Conservation (phyloP, 768 basidiomycete genomes). For the Suillus fuscotomentosus region DNA sequence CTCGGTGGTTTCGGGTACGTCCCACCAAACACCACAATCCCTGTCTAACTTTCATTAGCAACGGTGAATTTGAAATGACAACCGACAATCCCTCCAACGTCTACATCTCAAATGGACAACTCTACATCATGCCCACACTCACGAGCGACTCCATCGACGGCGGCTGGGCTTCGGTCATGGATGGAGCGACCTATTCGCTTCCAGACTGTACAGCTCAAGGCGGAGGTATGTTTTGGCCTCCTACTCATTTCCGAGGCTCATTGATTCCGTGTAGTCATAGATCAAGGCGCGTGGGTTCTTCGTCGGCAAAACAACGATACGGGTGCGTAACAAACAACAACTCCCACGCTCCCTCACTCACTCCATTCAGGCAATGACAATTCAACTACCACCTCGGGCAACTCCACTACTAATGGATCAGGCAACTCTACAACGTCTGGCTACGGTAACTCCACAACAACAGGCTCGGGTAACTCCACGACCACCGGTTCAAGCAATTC, state of each 20-base stretch:
- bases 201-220: constrained; percentile 31
- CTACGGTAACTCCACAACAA: constrained; percentile 23
- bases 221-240: constrained; percentile 1
- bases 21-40: background rate
- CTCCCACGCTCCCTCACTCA: background rate
- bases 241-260: background rate
- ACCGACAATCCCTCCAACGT: constrained; percentile 38
- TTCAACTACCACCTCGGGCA: background rate
- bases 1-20: constrained; percentile 52
- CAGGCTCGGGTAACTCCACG: constrained; percentile 8
- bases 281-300: constrained; percentile 25
- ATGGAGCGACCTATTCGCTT: constrained; percentile 39
- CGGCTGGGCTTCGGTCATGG: constrained; percentile 35
- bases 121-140: constrained; percentile 61
- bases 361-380: background rate
- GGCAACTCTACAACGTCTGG: constrained; percentile 1
- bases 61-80: constrained; percentile 59
- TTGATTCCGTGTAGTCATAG: constrained; percentile 8
- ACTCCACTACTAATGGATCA: constrained; percentile 6
- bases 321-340: constrained; percentile 23
- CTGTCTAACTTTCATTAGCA: constrained; percentile 21
- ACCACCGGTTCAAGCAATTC: constrained; percentile 8
- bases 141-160: constrained; percentile 46
- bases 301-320: constrained; percentile 20
- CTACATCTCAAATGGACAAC: constrained; percentile 45